A percentile compares a stretch with the other conserved stretches of the same genome.
Conservation (phyloP, 495 filamentous ascomycete species). For the Penicillium ochrochloron region DNA sequence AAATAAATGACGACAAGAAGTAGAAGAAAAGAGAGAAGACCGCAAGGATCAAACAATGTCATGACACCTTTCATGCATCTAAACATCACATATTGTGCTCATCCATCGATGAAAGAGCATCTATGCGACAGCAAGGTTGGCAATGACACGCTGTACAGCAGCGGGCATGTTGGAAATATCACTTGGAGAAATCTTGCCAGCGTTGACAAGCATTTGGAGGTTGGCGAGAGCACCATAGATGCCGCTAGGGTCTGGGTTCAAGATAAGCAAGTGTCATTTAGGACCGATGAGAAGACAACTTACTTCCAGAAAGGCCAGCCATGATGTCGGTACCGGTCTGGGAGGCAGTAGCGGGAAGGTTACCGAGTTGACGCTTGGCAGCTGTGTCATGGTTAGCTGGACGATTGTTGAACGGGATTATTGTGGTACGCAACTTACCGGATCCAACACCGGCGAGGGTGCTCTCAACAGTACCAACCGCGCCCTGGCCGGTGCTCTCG, state of each 20-base stretch:
- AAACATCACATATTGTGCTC: not conserved
- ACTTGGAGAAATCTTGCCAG: slow-evolving; percentile 20
- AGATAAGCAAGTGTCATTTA: not conserved
- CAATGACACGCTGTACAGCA: slow-evolving; percentile 24
- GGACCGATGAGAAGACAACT: not conserved
- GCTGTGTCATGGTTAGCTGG: not conserved
- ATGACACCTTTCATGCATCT: slow-evolving; percentile 23
- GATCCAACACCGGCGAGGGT: slow-evolving; percentile 14
- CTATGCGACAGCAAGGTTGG: slow-evolving; percentile 23
- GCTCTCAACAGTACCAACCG: slow-evolving; percentile 20
- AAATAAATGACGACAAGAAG: slow-evolving; percentile 16
- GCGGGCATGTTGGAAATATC: slow-evolving; percentile 23
- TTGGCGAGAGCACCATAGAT: slow-evolving; percentile 26
- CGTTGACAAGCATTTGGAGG: slow-evolving; percentile 20
- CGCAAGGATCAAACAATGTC: slow-evolving; percentile 9
- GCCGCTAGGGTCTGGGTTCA: slow-evolving; percentile 21
- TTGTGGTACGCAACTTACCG: not conserved
- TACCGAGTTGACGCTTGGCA: slow-evolving; percentile 25
- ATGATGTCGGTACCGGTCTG: slow-evolving; percentile 17
- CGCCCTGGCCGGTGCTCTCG: slow-evolving; percentile 16
- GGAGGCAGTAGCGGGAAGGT: slow-evolving; percentile 15
- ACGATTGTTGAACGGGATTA: not conserved
- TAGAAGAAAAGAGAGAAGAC: slow-evolving; percentile 2
- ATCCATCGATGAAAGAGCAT: not conserved
- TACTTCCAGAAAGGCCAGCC: slow-evolving; percentile 28